Evolutionary conservation across 805 yeast genomes (phyloP), one percentile per base, ranked within the genome.

Genomic region (Hanseniaspora lindneri): DNA sequence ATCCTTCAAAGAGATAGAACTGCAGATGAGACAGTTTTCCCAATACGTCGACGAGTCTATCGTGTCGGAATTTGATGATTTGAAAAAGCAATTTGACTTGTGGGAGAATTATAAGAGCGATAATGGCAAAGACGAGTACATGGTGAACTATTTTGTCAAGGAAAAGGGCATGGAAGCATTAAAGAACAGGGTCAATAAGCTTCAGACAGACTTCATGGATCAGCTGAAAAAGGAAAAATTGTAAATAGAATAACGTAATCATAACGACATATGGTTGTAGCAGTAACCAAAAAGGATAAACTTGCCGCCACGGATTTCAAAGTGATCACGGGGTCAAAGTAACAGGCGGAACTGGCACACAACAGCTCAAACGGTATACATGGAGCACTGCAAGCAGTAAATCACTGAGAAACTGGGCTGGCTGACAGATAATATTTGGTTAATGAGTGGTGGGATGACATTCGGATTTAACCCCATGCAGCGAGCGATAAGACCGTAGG

Each of bases 31-130:
- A 39, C 42, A 46, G 10, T 39, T 39, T 20, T 16, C 11, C 3
- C 21, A 37, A 1, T 30, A 23, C 1, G 16, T 39, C 1, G 27
- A 16, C n/a, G 33, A 37, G 9, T 21, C 17, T 2, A 14, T 46
- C 9, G 34, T 7, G 1, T 8, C 3, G 13, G 43, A 46, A 19
- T 37, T 46, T 25, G 20, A 17, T 5, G 39, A 30, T 11, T 25
- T 46, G 21, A 46, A 30, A 39, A 17, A n/a, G 1, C 23, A 39
- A 4, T 46, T 46, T 27, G 25, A 13, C 10, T 14, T 11, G 4
- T 46, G 49, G 49, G 39, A 46, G 7, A 11, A n/a, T 14, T 39
- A 23, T 25, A 46, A 46, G 27, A 27, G 28, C 3, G 49, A 46
- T 19, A 23, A 23, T 20, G 21, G 16, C 14, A 46, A 32, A 20